Evolutionary conservation across 257 asterid genomes (phyloP).

Genomic region (Jacaranda copaia): DNA sequence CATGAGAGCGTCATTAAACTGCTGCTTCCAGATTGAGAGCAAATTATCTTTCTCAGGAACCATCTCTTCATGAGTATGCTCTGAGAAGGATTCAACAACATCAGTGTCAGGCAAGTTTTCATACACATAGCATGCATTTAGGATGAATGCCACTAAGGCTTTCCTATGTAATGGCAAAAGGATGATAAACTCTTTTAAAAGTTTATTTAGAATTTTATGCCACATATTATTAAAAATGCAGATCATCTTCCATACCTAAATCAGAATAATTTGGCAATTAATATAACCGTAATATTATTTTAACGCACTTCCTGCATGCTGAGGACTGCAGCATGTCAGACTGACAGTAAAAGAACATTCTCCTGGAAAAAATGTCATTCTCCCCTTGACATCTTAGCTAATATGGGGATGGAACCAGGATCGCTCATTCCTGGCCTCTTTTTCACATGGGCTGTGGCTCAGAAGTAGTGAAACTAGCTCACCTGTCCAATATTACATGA

Average conservation of each 20-base stretch:
- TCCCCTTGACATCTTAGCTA: neutral
- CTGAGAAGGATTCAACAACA: constrained; percentile 49
- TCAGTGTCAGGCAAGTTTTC: constrained; percentile 52
- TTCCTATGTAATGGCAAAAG: neutral
- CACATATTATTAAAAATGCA: neutral
- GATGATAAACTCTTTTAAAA: neutral
- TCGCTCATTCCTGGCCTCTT: neutral
- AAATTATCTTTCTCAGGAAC: constrained; percentile 47
- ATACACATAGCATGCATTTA: constrained; percentile 49
- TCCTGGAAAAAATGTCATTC: neutral
- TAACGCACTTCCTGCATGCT: too few relatives aligned
- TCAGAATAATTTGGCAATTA: neutral
- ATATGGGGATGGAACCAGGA: neutral
- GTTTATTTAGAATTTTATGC: neutral
- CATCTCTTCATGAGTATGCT: constrained; percentile 35
- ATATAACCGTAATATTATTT: neutral
- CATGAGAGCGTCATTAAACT: constrained; percentile 67
- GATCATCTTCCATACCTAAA: neutral
- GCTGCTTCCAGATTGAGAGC: constrained; percentile 75
- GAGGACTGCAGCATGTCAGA: too few relatives aligned
- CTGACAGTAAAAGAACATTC: neutral
- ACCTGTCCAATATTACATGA: neutral
- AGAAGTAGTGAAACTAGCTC: neutral
- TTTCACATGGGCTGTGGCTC: too few relatives aligned
- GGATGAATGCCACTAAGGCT: constrained; percentile 7